Conservation (phyloP, 805 yeast genomes). For the Hanseniaspora singularis region DNA sequence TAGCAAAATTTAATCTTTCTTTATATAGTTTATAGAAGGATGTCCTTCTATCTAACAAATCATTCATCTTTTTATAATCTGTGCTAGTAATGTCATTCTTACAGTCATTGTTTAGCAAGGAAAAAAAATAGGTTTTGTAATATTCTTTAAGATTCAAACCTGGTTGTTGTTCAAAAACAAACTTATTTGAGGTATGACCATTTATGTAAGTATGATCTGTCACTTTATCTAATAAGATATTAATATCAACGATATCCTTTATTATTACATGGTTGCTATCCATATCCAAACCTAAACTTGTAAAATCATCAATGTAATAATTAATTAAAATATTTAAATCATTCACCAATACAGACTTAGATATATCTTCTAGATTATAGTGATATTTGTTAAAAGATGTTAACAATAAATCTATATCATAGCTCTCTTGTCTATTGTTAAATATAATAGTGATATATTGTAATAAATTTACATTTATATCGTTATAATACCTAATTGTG, state of each 20-base stretch:
- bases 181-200: too few relatives aligned
- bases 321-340: not conserved
- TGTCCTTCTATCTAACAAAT: conserved; percentile 19
- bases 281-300: not conserved
- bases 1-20: conserved; percentile 21
- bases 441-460: not conserved
- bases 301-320: conserved; percentile 1
- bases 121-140: too few relatives aligned
- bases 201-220: too few relatives aligned
- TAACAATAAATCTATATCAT: conserved; percentile 2
- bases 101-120: too few relatives aligned
- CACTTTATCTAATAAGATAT: conserved; percentile 2
- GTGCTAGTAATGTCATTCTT: too few relatives aligned
- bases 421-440: not conserved
- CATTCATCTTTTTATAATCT: conserved; percentile 17
- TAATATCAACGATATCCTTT: conserved; percentile 1
- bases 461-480: conserved; percentile 2
- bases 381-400: conserved; percentile 5
- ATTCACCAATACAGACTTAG: not conserved
- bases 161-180: too few relatives aligned
- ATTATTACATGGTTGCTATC: not conserved
- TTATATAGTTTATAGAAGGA: conserved; percentile 22
- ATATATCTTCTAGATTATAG: not conserved
- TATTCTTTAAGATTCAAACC: too few relatives aligned
- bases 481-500: not conserved